Evolutionary conservation across 495 filamentous ascomycete genomes (phyloP).

Genomic region (Neurospora sp.): DNA sequence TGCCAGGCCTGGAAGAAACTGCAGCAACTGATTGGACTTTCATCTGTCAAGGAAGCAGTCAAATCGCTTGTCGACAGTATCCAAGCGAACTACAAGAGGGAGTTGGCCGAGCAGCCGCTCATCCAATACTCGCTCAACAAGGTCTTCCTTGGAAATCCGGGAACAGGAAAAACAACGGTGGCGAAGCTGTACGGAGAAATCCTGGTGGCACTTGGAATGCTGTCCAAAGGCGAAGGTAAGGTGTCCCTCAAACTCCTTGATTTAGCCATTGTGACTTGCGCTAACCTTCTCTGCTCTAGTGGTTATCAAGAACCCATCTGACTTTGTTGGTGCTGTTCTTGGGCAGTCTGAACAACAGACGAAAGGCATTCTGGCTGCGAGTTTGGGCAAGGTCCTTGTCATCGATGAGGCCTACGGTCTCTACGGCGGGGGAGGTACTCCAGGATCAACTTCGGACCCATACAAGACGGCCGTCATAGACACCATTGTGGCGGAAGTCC

Average conservation of each 20-base stretch:
- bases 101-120: conserved; percentile 46
- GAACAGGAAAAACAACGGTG: conserved; percentile 69
- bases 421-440: conserved; percentile 16
- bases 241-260: background rate
- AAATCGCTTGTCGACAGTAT: conserved; percentile 47
- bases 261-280: background rate
- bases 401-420: conserved; percentile 69
- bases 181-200: conserved; percentile 65
- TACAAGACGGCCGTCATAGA: conserved; percentile 61
- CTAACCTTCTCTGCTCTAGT: conserved; percentile 16
- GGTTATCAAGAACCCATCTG: conserved; percentile 59
- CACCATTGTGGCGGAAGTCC: conserved; percentile 78
- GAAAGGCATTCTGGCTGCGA: conserved; percentile 56
- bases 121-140: conserved; percentile 54
- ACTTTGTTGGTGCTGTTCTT: conserved; percentile 56
- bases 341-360: conserved; percentile 63
- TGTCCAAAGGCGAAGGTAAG: conserved; percentile 55
- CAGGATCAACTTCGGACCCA: conserved; percentile 29
- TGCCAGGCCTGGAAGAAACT: conserved; percentile 51
- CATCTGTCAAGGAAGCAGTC: conserved; percentile 53
- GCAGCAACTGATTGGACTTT: conserved; percentile 49
- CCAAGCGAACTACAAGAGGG: conserved; percentile 50
- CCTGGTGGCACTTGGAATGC: conserved; percentile 47
- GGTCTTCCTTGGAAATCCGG: conserved; percentile 62
- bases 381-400: conserved; percentile 62